Percentiles rank a stretch among this genome's conserved stretches.
phyloP scores from a whole-genome alignment of 306 rosid species.

The Acacia acuminata region DNA sequence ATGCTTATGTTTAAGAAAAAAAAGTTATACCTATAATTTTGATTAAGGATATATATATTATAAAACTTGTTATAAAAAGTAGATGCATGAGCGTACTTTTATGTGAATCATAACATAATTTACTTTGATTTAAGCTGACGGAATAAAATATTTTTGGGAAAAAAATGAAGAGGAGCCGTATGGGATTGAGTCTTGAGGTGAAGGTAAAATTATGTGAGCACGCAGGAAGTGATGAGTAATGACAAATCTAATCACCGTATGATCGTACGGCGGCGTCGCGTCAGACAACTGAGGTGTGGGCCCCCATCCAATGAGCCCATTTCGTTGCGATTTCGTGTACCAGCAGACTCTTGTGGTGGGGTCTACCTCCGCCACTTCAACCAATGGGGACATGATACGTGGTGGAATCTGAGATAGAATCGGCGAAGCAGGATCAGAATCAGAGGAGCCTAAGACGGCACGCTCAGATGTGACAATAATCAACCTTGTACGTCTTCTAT shows the following conservation, averaged over 20 bases:
- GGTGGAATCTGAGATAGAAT: neutral
- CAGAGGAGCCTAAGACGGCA: neutral
- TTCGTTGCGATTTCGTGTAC: neutral
- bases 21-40: too few species aligned
- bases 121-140: too few species aligned
- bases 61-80: too few species aligned
- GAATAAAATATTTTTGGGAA: too few species aligned
- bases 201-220: neutral
- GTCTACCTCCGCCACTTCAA: neutral
- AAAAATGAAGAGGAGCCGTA: too few species aligned
- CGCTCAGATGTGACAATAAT: neutral
- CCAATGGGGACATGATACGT: slow-evolving; percentile 31
- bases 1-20: too few species aligned
- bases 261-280: neutral
- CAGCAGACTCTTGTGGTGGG: neutral
- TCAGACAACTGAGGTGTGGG: neutral
- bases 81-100: too few species aligned
- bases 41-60: too few species aligned
- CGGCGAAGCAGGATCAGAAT: neutral
- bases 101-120: too few species aligned
- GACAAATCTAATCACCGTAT: neutral
- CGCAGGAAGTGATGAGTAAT: neutral
- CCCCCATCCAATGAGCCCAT: neutral
- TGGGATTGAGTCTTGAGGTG: too few species aligned
- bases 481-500: neutral